Base-by-base conservation (phyloP, 2,329 filamentous ascomycete genomes). In the Pyricularia grisea region DNA sequence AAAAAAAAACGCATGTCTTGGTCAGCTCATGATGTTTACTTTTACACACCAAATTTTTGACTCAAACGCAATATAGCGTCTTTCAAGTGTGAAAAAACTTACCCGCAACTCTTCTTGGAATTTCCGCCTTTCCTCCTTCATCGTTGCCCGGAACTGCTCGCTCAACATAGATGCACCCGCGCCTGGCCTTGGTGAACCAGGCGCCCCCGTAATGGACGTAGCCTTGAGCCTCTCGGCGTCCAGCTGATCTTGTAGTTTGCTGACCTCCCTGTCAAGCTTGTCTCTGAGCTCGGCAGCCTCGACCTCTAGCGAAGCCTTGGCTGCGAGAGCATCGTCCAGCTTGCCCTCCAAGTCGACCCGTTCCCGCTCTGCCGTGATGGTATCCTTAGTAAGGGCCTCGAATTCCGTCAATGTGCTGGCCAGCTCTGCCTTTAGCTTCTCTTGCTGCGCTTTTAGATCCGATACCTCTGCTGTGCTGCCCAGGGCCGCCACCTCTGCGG, bases 121-220 rank as follows among this genome's bases (percentile, higher is more conserved):
- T 76, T 82, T 85, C 79, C 81, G 85, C 72, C 84, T 80, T 78
- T 86, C 84, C 74, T 85, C 83, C 73, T 84, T 82, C 84, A 86
- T 85, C 27, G 83, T 85, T 9, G 81, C 78, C 66, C 84, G 77
- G 77, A 86, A 86, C 76, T 86, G 84, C 77, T 86, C 84, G 74
- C 84, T 86, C 71, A 86, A 78, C 80, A 85, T 80, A 10, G 79
- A 79, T 14, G 67, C 67, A 17, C 66, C 66, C 17, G 84, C 84
- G 2, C 84, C 84, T 0, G 79, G 78, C 6, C 82, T 78, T 3
- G 76, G 72, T 2, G 76, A 74, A 20, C 76, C 77, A 14, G 74
- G 74, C 14, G 50, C 55, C 2, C 75, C 77, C 6, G 76, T 74
- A 20, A 74, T 74, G 7, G 74, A 70, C 20, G 77, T 71, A 20